Percentiles rank a stretch among this genome's conserved stretches.
Conservation (phyloP, 129 eudicot genomes). For the Artemisia annua region DNA sequence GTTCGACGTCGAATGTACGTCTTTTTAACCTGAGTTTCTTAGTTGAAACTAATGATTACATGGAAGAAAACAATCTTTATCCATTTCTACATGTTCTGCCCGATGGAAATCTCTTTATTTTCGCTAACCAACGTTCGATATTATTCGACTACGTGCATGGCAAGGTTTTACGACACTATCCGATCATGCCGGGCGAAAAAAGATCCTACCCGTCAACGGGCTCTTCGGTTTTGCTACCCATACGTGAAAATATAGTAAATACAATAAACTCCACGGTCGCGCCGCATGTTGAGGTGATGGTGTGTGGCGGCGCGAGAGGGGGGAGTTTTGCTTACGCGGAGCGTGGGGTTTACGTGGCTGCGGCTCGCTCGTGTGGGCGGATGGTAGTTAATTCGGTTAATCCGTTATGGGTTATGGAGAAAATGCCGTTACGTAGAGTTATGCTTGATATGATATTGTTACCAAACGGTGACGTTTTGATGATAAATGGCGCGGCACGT, state of each 20-base stretch:
- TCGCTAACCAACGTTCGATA: constrained; percentile 70
- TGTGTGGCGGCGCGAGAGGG: constrained; percentile 76
- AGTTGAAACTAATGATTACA: constrained; percentile 48
- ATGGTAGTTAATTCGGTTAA: constrained; percentile 40
- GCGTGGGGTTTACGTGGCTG: constrained; percentile 41
- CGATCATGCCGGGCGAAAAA: constrained; percentile 61
- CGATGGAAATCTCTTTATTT: constrained; percentile 68
- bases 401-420: constrained; percentile 71
- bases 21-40: constrained; percentile 42
- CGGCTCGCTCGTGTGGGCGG: constrained; percentile 67
- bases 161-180: constrained; percentile 49
- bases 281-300: constrained; percentile 57
- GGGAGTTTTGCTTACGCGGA: constrained; percentile 49
- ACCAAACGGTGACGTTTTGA: constrained; percentile 65
- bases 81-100: constrained; percentile 73
- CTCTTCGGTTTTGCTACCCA: constrained; percentile 71
- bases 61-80: constrained; percentile 74
- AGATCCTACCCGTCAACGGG: constrained; percentile 80
- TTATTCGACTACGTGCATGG: constrained; percentile 49
- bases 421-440: constrained; percentile 72
- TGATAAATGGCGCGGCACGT: constrained; percentile 62
- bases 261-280: constrained; percentile 1
- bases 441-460: constrained; percentile 77
- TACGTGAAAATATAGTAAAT: background rate
- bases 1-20: background rate